These are phyloP conservation scores for Talaromyces stipitatus DNA, from an alignment of 495 filamentous ascomycete species.

Conservation along the genomic window DNA sequence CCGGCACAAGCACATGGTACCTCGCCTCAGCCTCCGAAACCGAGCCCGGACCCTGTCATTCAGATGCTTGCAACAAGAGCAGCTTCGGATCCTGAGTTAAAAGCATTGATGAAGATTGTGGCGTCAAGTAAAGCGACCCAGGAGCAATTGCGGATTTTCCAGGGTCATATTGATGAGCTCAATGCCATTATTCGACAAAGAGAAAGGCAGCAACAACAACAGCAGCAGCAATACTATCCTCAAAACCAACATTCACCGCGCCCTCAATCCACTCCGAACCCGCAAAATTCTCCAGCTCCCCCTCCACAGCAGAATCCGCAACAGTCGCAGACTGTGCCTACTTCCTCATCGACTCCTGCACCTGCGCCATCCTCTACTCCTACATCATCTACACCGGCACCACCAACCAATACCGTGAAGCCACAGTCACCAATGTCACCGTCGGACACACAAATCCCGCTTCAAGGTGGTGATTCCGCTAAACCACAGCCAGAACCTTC, in stretches of 20 bases:
- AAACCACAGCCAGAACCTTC: constrained; percentile 21
- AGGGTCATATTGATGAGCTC: constrained; percentile 86
- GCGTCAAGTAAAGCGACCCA: constrained; percentile 76
- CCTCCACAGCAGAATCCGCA: constrained; percentile 11
- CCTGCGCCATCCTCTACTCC: constrained; percentile 18
- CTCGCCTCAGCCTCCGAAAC: constrained; percentile 34
- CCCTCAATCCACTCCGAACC: constrained; percentile 10
- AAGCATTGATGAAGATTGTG: constrained; percentile 92
- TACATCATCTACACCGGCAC: constrained; percentile 1
- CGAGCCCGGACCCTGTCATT: constrained; percentile 85
- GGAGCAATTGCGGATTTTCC: constrained; percentile 79
- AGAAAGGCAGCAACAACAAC: constrained; percentile 24
- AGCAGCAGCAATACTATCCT: constrained; percentile 8
- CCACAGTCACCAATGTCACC: constrained; percentile 14
- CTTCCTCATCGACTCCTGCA: background rate
- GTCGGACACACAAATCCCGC: constrained; percentile 16
- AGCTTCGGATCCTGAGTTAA: constrained; percentile 77
- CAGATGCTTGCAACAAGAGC: constrained; percentile 85
- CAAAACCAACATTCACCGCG: constrained; percentile 8
- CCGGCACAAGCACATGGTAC: constrained; percentile 19
- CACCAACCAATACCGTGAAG: background rate
- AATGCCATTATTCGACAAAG: constrained; percentile 51
- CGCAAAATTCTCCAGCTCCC: constrained; percentile 10
- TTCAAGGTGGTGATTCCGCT: constrained; percentile 23
- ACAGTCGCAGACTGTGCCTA: constrained; percentile 8